Conservation (phyloP, 768 basidiomycete species). For the Boletus reticuloceps region DNA sequence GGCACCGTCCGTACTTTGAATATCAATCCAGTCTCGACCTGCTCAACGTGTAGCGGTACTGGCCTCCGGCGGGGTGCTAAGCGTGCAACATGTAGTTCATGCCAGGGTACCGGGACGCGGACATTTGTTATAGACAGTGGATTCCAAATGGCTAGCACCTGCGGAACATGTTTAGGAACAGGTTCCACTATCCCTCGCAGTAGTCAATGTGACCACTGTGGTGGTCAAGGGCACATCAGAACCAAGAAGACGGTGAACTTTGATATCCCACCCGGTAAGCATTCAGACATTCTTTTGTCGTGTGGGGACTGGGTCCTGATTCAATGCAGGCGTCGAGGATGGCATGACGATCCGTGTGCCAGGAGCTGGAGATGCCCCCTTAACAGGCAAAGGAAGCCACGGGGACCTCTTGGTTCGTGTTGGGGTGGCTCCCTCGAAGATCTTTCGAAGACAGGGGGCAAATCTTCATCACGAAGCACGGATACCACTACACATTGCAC, state of each 20-base stretch:
- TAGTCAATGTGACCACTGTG: slow-evolving; percentile 76
- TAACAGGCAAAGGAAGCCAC: slow-evolving; percentile 69
- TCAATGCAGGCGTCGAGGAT: slow-evolving; percentile 78
- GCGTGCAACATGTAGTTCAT: slow-evolving; percentile 72
- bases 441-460: slow-evolving; percentile 86
- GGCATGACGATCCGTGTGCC: slow-evolving; percentile 88
- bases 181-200: slow-evolving; percentile 79
- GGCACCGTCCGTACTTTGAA: slow-evolving; percentile 75
- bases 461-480: slow-evolving; percentile 88
- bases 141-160: slow-evolving; percentile 96
- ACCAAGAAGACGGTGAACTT: slow-evolving; percentile 74
- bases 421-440: slow-evolving; percentile 76
- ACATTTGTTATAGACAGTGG: slow-evolving; percentile 90
- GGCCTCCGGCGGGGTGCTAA: slow-evolving; percentile 88
- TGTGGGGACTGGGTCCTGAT: slow-evolving; percentile 7
- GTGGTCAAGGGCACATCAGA: slow-evolving; percentile 86
- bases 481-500: slow-evolving; percentile 86
- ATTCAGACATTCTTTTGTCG: background rate
- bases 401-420: slow-evolving; percentile 90
- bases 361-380: slow-evolving; percentile 78
- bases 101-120: slow-evolving; percentile 83
- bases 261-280: slow-evolving; percentile 81
- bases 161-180: slow-evolving; percentile 74
- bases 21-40: slow-evolving; percentile 79
- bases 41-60: slow-evolving; percentile 77